These are phyloP conservation scores for Pinus tabuliformis DNA, from an alignment of 75 land plant species.

Conservation along the genomic window DNA sequence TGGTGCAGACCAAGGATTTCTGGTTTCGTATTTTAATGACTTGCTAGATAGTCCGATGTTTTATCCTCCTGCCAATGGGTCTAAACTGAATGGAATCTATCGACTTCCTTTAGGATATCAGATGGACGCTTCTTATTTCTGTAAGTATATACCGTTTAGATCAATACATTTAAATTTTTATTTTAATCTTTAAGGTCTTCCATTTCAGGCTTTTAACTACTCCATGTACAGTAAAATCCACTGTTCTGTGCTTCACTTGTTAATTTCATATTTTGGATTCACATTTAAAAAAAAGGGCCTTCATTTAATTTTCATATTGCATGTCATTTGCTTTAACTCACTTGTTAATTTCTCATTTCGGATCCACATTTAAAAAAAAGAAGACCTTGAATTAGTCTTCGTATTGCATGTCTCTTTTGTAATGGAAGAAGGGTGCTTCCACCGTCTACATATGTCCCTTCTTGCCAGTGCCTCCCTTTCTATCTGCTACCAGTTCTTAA, in stretches of 20 bases:
- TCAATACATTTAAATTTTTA: not conserved
- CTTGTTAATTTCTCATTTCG: not conserved
- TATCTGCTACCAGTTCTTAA: no score
- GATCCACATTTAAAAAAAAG: not conserved
- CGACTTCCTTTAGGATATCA: constrained; percentile 96
- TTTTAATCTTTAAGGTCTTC: no score
- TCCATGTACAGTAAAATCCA: not conserved
- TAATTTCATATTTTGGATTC: not conserved
- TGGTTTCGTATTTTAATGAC: constrained; percentile 72
- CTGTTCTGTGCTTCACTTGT: not conserved
- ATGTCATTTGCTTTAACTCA: not conserved
- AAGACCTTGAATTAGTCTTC: not conserved
- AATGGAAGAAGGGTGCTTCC: no score
- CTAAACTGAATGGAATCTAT: constrained; percentile 70
- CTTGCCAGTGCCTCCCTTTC: no score
- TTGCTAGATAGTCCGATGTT: constrained; percentile 86
- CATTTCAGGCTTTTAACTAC: no score
- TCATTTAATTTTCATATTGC: no score
- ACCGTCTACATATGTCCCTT: no score
- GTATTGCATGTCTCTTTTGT: no score
- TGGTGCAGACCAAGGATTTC: constrained; percentile 96
- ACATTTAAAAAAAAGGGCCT: not conserved
- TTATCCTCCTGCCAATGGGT: constrained; percentile 79
- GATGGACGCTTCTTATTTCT: constrained; percentile 98
- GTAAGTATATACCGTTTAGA: constrained; percentile 45